A percentile compares a stretch with the other conserved stretches of the same genome.
Conservation (phyloP, 805 yeast species). For the Maudiozyma saulgeensis region DNA sequence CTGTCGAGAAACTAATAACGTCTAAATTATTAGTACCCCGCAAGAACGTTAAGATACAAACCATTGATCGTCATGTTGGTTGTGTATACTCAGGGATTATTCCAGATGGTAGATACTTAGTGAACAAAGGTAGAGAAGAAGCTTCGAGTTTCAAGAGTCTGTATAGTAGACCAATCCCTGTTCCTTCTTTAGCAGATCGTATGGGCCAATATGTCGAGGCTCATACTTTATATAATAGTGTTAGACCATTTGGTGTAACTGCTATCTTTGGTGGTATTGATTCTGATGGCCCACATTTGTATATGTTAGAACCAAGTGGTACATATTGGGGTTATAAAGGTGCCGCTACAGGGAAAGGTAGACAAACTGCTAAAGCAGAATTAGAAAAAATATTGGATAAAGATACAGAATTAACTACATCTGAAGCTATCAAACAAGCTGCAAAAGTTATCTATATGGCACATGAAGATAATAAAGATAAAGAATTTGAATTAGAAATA, state of each 20-base stretch:
- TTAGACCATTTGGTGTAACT: conserved; percentile 93
- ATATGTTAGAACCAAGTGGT: conserved; percentile 97
- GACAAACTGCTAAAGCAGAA: conserved; percentile 96
- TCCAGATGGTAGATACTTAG: conserved; percentile 95
- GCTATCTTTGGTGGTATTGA: conserved; percentile 93
- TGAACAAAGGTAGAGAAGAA: conserved; percentile 86
- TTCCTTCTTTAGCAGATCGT: conserved; percentile 77
- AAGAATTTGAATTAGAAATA: conserved; percentile 90
- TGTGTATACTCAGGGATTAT: conserved; percentile 89
- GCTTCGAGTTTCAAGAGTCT: conserved; percentile 60
- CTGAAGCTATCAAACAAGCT: conserved; percentile 85
- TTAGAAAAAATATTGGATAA: conserved; percentile 62
- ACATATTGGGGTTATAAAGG: conserved; percentile 95
- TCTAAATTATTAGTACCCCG: conserved; percentile 86
- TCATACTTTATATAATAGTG: conserved; percentile 90
- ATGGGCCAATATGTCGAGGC: conserved; percentile 90
- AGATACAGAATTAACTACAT: conserved; percentile 42
- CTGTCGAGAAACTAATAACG: conserved; percentile 85
- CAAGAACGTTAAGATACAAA: conserved; percentile 82
- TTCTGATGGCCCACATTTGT: conserved; percentile 80
- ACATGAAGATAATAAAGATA: conserved; percentile 96
- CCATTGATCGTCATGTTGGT: conserved; percentile 88
- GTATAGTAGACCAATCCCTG: conserved; percentile 67
- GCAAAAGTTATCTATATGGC: conserved; percentile 89
- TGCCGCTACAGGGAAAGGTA: conserved; percentile 96